Evolutionary conservation across 2,329 filamentous ascomycete species (phyloP), one percentile per base, ranked within the genome.

Genomic region (Colletotrichum falcatum): DNA sequence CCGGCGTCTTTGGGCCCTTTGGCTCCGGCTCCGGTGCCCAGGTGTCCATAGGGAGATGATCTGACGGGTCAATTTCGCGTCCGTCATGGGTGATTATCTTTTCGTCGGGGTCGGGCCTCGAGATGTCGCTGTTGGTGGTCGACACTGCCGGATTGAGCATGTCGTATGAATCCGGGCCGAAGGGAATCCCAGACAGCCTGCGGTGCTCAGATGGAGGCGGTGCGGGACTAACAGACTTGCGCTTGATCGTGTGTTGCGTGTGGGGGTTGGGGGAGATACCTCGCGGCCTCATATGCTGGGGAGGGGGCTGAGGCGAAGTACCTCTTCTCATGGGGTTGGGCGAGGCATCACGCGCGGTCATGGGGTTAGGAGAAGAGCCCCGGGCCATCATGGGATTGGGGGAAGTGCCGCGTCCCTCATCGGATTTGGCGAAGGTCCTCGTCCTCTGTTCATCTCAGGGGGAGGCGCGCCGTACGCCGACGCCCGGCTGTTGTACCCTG

Each of bases 41-140:
- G 1, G 89, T 89, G 65, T 93, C 90, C 77, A 94, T 88, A 0
- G 93, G 93, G 18, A 95, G 84, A 77, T 95, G 92, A 78, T 95
- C 93, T 0, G 92, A 94, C 1, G 93, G 93, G 76, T 95, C 93
- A 65, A 95, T 87, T 75, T 94, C 91, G 65, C 91, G 87, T 8
- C 93, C 93, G 77, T 94, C 92, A 73, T 92, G 87, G 1, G 89
- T 92, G 63, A 94, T 90, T 71, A 95, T 94, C 76, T 93, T 93
- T 11, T 89, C 90, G 61, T 87, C 86, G 0, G 85, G 81, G 63
- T 90, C 82, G 1, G 75, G 71, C n/a, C 77, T 75, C 7, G 76
- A 77, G 30, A 77, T 70, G 37, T 71, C 66, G 37, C 66, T 70
- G 33, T 46, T 48, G 18, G 59, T 70, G 3, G 65, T 26, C 35